These are phyloP conservation scores for Silene uniflora DNA, from an alignment of 148 eudicot genomes.

Conservation along the genomic window DNA sequence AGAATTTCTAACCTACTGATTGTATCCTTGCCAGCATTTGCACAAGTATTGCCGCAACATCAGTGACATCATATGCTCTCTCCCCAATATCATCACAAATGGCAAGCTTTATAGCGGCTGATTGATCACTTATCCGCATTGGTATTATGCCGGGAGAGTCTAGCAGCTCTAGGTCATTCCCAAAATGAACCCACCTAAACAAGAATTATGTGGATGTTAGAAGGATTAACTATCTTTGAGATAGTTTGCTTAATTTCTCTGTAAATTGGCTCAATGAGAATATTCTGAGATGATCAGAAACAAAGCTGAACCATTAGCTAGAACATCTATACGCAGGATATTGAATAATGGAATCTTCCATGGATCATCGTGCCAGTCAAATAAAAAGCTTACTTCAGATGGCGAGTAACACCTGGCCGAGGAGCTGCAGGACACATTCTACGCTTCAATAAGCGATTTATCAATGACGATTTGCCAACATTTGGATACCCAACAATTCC, in stretches of 20 bases:
- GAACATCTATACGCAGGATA: not conserved
- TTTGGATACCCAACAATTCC: constrained; percentile 98
- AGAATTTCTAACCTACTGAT: constrained; percentile 53
- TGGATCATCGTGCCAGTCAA: constrained; percentile 6
- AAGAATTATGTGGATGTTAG: constrained; percentile 17
- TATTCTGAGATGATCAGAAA: not conserved
- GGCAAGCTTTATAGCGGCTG: constrained; percentile 96
- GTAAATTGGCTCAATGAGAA: not conserved
- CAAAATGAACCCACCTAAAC: constrained; percentile 88
- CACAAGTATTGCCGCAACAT: constrained; percentile 83
- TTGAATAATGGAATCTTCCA: too few species aligned
- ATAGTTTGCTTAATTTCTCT: not conserved
- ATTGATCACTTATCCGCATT: constrained; percentile 90
- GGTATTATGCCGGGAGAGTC: constrained; percentile 99
- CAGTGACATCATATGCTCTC: constrained; percentile 77
- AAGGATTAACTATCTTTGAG: not conserved
- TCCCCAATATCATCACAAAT: constrained; percentile 99
- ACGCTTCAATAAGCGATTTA: constrained; percentile 91
- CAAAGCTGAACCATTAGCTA: not conserved
- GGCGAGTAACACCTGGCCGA: constrained; percentile 93
- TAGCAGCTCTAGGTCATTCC: constrained; percentile 79
- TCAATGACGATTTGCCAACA: constrained; percentile 97
- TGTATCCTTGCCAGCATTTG: constrained; percentile 86
- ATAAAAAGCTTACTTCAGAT: constrained; percentile 56
- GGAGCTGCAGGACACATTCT: constrained; percentile 98